A percentile compares a stretch with the other conserved stretches of the same genome.
Conservation (phyloP, 768 basidiomycete genomes). For the Coprinellus micaceus region DNA sequence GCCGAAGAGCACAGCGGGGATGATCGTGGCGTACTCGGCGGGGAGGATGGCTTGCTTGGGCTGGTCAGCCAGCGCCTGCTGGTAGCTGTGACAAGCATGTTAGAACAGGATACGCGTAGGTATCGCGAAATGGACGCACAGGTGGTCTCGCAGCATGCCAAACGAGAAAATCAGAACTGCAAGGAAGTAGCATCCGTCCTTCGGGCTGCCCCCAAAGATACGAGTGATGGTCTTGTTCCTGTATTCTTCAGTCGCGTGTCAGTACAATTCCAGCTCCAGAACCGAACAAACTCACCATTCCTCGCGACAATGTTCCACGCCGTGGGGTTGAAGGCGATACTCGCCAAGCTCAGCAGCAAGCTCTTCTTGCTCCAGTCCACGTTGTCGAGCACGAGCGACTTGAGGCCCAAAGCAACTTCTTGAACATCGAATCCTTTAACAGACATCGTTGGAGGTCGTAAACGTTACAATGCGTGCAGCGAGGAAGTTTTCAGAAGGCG, state of each 20-base stretch:
- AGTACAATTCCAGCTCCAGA: background rate
- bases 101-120: background rate
- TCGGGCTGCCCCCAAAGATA: constrained; percentile 69
- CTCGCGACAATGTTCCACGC: constrained; percentile 96
- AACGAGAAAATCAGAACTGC: constrained; percentile 80
- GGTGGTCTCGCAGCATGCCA: constrained; percentile 79
- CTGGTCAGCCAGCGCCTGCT: constrained; percentile 70
- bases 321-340: constrained; percentile 87
- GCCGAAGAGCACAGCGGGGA: constrained; percentile 59
- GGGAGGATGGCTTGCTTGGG: constrained; percentile 66
- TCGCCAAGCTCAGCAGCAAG: constrained; percentile 57
- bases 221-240: constrained; percentile 85
- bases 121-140: constrained; percentile 49
- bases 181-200: constrained; percentile 82
- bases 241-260: constrained; percentile 39
- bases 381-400: constrained; percentile 9
- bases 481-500: background rate
- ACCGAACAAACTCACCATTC: constrained; percentile 62
- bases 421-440: constrained; percentile 3
- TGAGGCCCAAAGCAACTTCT: background rate
- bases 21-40: constrained; percentile 54
- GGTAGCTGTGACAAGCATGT: constrained; percentile 55
- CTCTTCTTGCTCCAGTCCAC: constrained; percentile 66
- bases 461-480: background rate
- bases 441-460: background rate